Evolutionary conservation across 495 filamentous ascomycete species (phyloP).

Genomic region (Staphylotrichum longicolle): DNA sequence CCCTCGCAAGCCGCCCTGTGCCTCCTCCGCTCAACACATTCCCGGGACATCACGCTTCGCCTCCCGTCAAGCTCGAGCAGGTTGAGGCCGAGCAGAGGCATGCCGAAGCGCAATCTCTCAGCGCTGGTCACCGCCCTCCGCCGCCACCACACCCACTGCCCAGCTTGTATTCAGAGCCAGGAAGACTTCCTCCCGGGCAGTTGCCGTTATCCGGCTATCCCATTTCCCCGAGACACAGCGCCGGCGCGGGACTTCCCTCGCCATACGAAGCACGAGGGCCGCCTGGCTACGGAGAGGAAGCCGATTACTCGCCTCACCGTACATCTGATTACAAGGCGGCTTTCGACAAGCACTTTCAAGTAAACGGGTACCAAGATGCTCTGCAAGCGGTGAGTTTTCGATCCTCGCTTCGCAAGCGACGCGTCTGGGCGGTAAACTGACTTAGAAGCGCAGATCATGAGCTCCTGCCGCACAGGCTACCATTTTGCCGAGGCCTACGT

Average conservation of each 20-base stretch:
- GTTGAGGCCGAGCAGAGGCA: slow-evolving; percentile 31
- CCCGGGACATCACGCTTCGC: slow-evolving; percentile 31
- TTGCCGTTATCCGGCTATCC: slow-evolving; percentile 44
- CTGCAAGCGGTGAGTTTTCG: slow-evolving; percentile 40
- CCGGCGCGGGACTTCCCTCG: slow-evolving; percentile 35
- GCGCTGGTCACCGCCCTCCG: slow-evolving; percentile 28
- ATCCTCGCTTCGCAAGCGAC: not conserved
- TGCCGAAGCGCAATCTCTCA: slow-evolving; percentile 26
- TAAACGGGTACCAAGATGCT: slow-evolving; percentile 43
- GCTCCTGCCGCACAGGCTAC: slow-evolving; percentile 43
- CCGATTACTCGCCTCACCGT: slow-evolving; percentile 34
- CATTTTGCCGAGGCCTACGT: slow-evolving; percentile 50
- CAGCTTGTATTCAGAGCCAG: slow-evolving; percentile 38
- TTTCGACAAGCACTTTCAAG: slow-evolving; percentile 43
- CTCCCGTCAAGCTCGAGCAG: slow-evolving; percentile 33
- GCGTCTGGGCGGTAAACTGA: not conserved
- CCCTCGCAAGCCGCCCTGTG: slow-evolving; percentile 28
- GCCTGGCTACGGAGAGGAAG: slow-evolving; percentile 40
- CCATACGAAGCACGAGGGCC: slow-evolving; percentile 44
- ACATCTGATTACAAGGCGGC: slow-evolving; percentile 41
- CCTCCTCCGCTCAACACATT: slow-evolving; percentile 39
- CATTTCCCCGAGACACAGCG: slow-evolving; percentile 38
- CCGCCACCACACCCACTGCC: slow-evolving; percentile 32
- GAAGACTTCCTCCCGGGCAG: slow-evolving; percentile 41
- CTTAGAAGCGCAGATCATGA: slow-evolving; percentile 36